Evolutionary conservation across 495 filamentous ascomycete species (phyloP).

Genomic region (Penicillium canescens): DNA sequence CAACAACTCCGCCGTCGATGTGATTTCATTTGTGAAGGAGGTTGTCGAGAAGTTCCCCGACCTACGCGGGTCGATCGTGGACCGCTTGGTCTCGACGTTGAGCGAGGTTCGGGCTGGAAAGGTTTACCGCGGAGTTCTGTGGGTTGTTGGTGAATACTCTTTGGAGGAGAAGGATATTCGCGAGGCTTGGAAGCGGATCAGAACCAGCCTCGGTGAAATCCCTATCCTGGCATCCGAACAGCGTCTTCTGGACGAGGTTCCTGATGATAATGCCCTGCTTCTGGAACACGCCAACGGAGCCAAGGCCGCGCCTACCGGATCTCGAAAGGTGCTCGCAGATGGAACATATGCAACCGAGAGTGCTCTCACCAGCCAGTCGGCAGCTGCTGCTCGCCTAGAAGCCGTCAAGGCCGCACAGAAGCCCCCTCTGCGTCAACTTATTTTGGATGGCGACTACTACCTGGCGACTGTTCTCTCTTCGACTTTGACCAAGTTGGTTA

Average conservation of each 20-base stretch:
- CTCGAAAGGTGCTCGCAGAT: slow-evolving; percentile 89
- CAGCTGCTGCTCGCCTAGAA: slow-evolving; percentile 86
- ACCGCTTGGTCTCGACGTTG: slow-evolving; percentile 85
- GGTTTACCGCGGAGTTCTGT: slow-evolving; percentile 93
- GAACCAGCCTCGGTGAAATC: slow-evolving; percentile 93
- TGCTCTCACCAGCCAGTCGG: slow-evolving; percentile 88
- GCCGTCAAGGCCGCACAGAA: slow-evolving; percentile 97
- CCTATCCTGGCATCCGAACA: slow-evolving; percentile 97
- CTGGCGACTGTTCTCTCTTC: slow-evolving; percentile 92
- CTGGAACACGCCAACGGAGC: slow-evolving; percentile 80
- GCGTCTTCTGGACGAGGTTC: slow-evolving; percentile 76
- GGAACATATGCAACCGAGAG: slow-evolving; percentile 98
- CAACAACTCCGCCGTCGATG: slow-evolving; percentile 93
- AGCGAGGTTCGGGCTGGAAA: slow-evolving; percentile 95
- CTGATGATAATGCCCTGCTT: slow-evolving; percentile 63
- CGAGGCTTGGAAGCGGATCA: slow-evolving; percentile 95
- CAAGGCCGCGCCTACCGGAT: slow-evolving; percentile 78
- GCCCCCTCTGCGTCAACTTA: slow-evolving; percentile 90
- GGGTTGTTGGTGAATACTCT: slow-evolving; percentile 98
- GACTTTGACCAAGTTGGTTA: slow-evolving; percentile 95
- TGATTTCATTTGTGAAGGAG: slow-evolving; percentile 98
- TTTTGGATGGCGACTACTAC: slow-evolving; percentile 97
- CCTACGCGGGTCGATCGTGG: slow-evolving; percentile 80
- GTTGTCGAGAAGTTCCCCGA: slow-evolving; percentile 98
- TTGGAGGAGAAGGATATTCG: slow-evolving; percentile 91